A percentile compares a stretch with the other conserved stretches of the same genome.
phyloP scores from a whole-genome alignment of 805 yeast genomes.

The Barnettozyma populi region DNA sequence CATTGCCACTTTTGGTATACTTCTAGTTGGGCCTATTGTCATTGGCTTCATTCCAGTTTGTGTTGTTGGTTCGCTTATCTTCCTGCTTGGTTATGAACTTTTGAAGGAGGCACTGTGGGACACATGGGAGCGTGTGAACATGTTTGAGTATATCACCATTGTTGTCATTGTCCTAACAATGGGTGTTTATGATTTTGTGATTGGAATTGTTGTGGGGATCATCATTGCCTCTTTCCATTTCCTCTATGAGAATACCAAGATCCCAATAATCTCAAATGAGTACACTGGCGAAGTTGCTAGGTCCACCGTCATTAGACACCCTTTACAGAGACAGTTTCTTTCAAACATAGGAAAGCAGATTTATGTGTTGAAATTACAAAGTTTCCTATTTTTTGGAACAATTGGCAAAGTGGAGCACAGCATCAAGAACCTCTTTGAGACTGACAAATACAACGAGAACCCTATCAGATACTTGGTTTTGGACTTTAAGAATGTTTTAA shows the following conservation, averaged over 20 bases:
- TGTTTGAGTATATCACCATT: conserved; percentile 80
- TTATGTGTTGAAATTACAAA: conserved; percentile 79
- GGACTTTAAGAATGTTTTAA: conserved; percentile 77
- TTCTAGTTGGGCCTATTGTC: conserved; percentile 87
- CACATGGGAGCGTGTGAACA: conserved; percentile 69
- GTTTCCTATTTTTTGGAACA: conserved; percentile 90
- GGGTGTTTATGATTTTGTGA: conserved; percentile 95
- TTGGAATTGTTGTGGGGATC: conserved; percentile 87
- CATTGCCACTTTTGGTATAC: conserved; percentile 67
- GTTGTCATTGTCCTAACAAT: conserved; percentile 82
- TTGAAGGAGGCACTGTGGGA: conserved; percentile 82
- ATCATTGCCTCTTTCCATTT: conserved; percentile 90
- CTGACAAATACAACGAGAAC: conserved; percentile 32
- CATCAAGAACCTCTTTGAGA: conserved; percentile 61
- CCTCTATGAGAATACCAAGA: conserved; percentile 84
- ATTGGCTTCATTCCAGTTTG: conserved; percentile 93
- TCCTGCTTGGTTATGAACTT: conserved; percentile 84
- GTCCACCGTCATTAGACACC: conserved; percentile 89
- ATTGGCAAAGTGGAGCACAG: conserved; percentile 84
- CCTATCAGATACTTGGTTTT: conserved; percentile 78
- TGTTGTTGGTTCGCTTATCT: conserved; percentile 92
- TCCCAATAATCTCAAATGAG: conserved; percentile 74
- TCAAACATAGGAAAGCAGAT: conserved; percentile 86
- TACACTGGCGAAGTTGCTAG: conserved; percentile 86
- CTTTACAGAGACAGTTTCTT: conserved; percentile 80